Conservation (phyloP, 2,329 filamentous ascomycete genomes). For the Pseudocercospora vitis region DNA sequence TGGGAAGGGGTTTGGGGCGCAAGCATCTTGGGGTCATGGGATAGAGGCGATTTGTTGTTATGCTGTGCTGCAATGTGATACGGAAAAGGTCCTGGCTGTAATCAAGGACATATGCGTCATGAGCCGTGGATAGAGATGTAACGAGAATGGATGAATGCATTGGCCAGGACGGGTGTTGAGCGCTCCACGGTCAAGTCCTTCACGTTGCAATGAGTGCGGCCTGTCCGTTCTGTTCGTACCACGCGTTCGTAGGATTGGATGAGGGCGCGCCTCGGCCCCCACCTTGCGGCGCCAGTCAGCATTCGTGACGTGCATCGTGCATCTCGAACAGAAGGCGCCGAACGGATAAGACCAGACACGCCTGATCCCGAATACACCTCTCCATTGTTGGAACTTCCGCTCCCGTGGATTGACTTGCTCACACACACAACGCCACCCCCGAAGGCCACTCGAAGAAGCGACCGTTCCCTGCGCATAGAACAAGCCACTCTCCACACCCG, state of each 20-base stretch:
- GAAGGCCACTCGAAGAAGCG: not conserved
- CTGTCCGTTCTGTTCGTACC: not conserved
- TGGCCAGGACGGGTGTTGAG: too few species aligned
- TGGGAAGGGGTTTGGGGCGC: too few species aligned
- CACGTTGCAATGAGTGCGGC: too few species aligned
- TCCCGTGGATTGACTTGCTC: too few species aligned
- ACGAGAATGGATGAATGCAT: conserved; percentile 3
- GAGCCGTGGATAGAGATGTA: not conserved
- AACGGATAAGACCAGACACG: too few species aligned
- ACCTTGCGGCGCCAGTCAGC: not conserved
- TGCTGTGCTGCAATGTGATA: too few species aligned
- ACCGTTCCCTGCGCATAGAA: too few species aligned
- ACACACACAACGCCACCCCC: not conserved
- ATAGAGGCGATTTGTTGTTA: not conserved
- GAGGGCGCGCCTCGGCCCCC: not conserved
- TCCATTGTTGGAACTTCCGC: too few species aligned
- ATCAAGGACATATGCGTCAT: not conserved
- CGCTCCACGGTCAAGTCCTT: too few species aligned
- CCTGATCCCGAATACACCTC: too few species aligned
- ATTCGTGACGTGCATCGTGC: not conserved
- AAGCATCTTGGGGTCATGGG: not conserved
- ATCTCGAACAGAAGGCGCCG: too few species aligned
- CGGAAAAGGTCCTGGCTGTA: not conserved
- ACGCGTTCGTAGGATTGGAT: not conserved
- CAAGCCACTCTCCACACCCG: too few species aligned